Base-by-base conservation (phyloP, 331 rosid species). In the Prunus yedoensis region DNA sequence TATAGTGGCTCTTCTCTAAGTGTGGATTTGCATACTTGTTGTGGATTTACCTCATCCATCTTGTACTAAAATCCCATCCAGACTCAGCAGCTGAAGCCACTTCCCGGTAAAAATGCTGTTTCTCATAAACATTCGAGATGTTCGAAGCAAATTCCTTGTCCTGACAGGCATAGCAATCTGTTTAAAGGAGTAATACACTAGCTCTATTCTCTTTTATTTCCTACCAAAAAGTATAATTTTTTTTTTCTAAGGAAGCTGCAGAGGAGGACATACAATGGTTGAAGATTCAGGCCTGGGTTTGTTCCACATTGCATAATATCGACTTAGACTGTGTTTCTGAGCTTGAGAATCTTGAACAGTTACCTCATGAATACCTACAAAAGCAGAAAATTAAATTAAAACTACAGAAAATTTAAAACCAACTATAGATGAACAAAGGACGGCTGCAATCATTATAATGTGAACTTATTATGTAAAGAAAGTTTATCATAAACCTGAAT, bases 21-120 rank as follows among this genome's bases (percentile, higher is more conserved):
- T 38, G 43, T 38, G 43, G 43, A 6, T 38, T 38, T 38, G 43
- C 43, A 38, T 38, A 38, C 43, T 38, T 38, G 2, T 38, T 6
- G 43, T 38, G 9, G 43, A 38, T 38, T 38, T 79, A 94, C 96
- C 91, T 90, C 96, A 94, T 89, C 97, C 97, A 95, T 87, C 99
- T 83, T 63, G 97, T 67, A 87, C 99, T 92, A 78, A 95, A 94
- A 77, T 95, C 99, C 97, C 97, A 92, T 79, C 99, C 99, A 5
- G 97, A 87, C 82, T 95, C 99, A 4, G 96, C 96, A 50, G 94
- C 50, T 28, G 99, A 85, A 10, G 99, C 92, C 56, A 92, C 68
- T 49, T 90, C 94, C 20, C 72, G 89, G 87, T 87, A 94, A 74
- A 92, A 85, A 3, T 72, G 80, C 68, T 83, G 69, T 81, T 90